phyloP scores from a whole-genome alignment of 2,329 filamentous ascomycete genomes.

The Botrytis sinoallii region DNA sequence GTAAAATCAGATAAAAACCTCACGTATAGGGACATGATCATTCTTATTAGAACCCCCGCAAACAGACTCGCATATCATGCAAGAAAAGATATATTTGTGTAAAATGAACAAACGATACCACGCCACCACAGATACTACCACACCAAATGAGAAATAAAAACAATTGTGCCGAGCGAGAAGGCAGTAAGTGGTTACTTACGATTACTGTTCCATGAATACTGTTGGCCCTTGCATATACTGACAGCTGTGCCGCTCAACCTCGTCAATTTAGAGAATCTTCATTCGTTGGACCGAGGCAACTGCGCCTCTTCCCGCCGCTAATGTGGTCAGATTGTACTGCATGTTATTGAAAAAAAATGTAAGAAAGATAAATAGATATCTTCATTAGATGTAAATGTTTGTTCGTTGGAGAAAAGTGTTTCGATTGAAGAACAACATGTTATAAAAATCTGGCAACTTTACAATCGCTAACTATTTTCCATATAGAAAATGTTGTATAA shows the following conservation, averaged over 20 bases:
- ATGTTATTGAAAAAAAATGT: not conserved
- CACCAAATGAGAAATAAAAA: conserved; percentile 9
- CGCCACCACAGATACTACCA: conserved; percentile 1
- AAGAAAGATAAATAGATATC: conserved; percentile 1
- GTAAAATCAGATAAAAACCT: not conserved
- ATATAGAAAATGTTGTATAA: rapidly evolving
- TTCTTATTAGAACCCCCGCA: not conserved
- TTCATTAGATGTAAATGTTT: not conserved
- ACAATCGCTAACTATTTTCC: not conserved
- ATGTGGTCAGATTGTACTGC: conserved; percentile 8
- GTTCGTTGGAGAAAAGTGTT: not conserved
- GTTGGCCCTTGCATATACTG: conserved; percentile 17
- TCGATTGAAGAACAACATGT: not conserved
- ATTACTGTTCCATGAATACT: not conserved
- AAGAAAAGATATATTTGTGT: conserved; percentile 2
- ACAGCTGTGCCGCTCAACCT: conserved; percentile 17
- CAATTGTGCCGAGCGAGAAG: conserved; percentile 11
- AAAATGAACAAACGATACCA: not conserved
- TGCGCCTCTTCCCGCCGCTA: conserved; percentile 20
- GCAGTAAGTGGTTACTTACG: conserved; percentile 3
- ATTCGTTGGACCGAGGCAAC: conserved; percentile 13
- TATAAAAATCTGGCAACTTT: not conserved
- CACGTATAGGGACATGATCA: not conserved
- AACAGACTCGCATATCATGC: not conserved
- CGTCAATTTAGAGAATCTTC: conserved; percentile 8